phyloP scores from a whole-genome alignment of 2,329 filamentous ascomycete genomes.

The Diplodia seriata region DNA sequence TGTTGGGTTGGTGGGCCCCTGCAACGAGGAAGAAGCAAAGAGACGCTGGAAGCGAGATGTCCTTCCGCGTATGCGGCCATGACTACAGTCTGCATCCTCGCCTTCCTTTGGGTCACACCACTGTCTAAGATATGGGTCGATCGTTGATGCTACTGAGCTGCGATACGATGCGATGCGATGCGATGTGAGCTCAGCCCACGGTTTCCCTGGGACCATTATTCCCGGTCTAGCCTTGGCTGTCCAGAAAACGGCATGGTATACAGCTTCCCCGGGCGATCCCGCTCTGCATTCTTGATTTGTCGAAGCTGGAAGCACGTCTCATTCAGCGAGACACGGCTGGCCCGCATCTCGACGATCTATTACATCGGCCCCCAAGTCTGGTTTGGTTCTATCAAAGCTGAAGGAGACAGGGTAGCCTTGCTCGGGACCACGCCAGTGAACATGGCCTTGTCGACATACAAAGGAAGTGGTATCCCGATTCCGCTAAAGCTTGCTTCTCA shows the following conservation, averaged over 20 bases:
- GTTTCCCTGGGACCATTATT: neutral
- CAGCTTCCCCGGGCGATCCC: neutral
- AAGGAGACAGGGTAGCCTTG: neutral
- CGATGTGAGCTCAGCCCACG: neutral
- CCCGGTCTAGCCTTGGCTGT: neutral
- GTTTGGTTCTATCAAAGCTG: neutral
- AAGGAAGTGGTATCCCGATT: too few relatives aligned
- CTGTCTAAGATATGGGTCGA: neutral
- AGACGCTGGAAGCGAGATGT: neutral
- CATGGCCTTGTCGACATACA: neutral
- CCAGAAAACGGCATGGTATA: neutral
- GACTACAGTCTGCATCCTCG: neutral
- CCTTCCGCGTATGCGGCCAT: neutral
- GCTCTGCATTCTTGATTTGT: neutral
- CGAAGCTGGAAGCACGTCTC: neutral
- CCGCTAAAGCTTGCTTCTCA: neutral
- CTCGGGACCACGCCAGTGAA: too few relatives aligned
- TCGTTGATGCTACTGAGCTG: neutral
- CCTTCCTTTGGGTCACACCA: neutral
- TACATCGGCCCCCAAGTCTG: neutral
- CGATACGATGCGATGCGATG: neutral
- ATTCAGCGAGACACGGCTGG: neutral
- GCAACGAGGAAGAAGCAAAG: neutral
- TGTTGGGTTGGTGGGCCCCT: neutral
- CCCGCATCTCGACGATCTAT: neutral